phyloP scores from a whole-genome alignment of 208 protist genomes.

The Acanthamoeba sp. region DNA sequence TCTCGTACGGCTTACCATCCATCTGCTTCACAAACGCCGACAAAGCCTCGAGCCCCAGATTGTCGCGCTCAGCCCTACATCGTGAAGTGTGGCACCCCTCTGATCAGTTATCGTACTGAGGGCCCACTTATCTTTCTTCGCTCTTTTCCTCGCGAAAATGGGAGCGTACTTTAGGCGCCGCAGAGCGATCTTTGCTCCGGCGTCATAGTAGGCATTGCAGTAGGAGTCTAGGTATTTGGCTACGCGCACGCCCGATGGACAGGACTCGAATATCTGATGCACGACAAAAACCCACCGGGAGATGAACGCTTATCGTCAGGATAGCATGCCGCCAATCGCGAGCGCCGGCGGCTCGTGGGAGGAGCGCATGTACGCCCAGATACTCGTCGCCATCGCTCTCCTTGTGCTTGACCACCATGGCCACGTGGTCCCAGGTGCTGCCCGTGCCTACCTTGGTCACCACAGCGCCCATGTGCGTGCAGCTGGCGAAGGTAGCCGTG shows the following conservation, averaged over 20 bases:
- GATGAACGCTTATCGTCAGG: too few relatives aligned
- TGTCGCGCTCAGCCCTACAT: not conserved
- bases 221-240: not conserved
- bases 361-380: not conserved
- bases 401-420: not conserved
- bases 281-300: not conserved
- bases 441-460: conserved; percentile 13
- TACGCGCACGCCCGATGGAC: not conserved
- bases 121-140: too few relatives aligned
- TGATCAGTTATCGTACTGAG: too few relatives aligned
- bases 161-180: not conserved
- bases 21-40: conserved; percentile 5
- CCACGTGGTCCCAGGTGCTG: conserved; percentile 18
- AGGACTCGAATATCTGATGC: not conserved
- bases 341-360: not conserved
- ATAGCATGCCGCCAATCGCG: too few relatives aligned
- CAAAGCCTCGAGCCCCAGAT: not conserved
- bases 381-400: not conserved
- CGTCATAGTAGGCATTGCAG: not conserved
- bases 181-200: not conserved
- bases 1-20: conserved; percentile 24
- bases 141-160: too few relatives aligned
- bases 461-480: not conserved
- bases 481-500: not conserved
- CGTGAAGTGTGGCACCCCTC: too few relatives aligned